A percentile compares a stretch with the other conserved stretches of the same genome.
Conservation (phyloP, 2,329 filamentous ascomycete species). For the Paracoccidioides lutzii region DNA sequence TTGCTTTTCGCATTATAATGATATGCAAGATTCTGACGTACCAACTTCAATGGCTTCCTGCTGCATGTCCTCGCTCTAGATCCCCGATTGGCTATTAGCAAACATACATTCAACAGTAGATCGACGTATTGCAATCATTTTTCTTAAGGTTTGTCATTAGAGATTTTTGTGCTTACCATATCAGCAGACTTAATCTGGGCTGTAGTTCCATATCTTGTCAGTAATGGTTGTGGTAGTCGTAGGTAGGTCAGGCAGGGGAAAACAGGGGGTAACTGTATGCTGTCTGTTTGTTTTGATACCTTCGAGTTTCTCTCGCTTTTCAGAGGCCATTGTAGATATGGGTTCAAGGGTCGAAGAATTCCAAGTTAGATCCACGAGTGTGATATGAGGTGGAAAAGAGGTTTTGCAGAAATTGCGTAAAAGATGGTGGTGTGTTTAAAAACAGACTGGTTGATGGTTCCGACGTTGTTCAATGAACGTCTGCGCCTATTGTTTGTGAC, state of each 20-base stretch:
- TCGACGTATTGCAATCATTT: conserved; percentile 15
- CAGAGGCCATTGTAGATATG: conserved; percentile 30
- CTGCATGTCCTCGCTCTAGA: conserved; percentile 91
- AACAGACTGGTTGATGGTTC: too few relatives aligned
- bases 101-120: conserved; percentile 11
- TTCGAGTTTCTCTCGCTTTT: conserved; percentile 62
- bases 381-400: neutral
- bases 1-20: neutral
- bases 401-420: neutral
- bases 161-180: conserved; percentile 54
- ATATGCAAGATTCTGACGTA: conserved; percentile 37
- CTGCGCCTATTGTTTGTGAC: neutral
- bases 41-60: conserved; percentile 89
- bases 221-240: neutral
- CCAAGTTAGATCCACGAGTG: neutral
- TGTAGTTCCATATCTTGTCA: conserved; percentile 29
- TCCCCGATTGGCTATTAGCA: conserved; percentile 12
- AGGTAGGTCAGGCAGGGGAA: neutral
- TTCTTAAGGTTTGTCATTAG: conserved; percentile 12
- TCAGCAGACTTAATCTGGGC: conserved; percentile 96
- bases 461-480: neutral
- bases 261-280: neutral
- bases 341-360: neutral
- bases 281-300: conserved; percentile 33
- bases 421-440: neutral